Evolutionary conservation across 1,284 basidiomycete species (phyloP).

Genomic region (Jaminaea rosea): DNA sequence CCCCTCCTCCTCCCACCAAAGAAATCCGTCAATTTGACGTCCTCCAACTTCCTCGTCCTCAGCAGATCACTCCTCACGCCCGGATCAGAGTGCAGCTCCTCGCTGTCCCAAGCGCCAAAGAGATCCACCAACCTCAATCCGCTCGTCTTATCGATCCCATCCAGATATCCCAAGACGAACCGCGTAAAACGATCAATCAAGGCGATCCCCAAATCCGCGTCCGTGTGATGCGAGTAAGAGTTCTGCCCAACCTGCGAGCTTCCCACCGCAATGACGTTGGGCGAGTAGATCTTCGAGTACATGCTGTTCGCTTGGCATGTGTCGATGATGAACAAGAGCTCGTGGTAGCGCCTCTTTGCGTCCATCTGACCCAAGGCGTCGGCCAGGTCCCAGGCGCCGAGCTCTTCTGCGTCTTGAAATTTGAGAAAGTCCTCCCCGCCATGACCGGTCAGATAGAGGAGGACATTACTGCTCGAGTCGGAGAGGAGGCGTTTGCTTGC

Average conservation of each 20-base stretch:
- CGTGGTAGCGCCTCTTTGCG: constrained; percentile 87
- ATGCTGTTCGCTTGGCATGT: constrained; percentile 97
- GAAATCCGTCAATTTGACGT: background rate
- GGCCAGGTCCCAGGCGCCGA: constrained; percentile 80
- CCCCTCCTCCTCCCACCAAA: background rate
- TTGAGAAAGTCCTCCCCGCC: constrained; percentile 97
- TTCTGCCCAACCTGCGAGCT: constrained; percentile 80
- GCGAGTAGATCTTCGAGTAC: constrained; percentile 88
- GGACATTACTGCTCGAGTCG: constrained; percentile 86
- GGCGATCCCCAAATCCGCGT: constrained; percentile 84
- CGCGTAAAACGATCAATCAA: constrained; percentile 95
- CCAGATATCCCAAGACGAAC: constrained; percentile 80
- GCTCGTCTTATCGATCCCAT: constrained; percentile 81
- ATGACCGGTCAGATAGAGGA: constrained; percentile 96
- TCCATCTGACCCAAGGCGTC: constrained; percentile 98
- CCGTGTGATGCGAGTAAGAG: constrained; percentile 92
- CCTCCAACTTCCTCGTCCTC: background rate
- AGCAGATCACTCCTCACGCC: constrained; percentile 82
- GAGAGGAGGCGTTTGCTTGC: constrained; percentile 69
- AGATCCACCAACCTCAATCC: constrained; percentile 72
- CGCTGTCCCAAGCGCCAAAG: constrained; percentile 68
- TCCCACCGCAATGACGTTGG: constrained; percentile 88
- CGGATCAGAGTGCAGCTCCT: constrained; percentile 69
- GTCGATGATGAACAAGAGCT: constrained; percentile 95
- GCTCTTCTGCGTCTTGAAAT: constrained; percentile 97